Conservation (phyloP, 169 alveolate genomes). For the Prorocentrum cordatum region DNA sequence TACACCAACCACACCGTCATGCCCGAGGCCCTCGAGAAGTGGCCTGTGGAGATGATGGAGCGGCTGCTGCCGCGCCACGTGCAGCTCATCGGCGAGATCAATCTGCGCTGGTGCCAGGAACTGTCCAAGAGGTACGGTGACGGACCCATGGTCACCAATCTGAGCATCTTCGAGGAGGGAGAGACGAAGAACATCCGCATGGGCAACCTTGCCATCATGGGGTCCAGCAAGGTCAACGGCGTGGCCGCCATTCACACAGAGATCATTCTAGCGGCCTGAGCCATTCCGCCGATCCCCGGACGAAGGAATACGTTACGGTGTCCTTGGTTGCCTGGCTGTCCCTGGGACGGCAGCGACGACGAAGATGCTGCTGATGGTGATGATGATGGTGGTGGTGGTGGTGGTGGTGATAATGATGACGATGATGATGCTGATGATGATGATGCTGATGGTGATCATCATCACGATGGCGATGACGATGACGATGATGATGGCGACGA, state of each 20-base stretch:
- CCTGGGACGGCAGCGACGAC: no score
- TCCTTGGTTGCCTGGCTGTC: no score
- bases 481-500: no score
- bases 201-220: slow-evolving; percentile 83
- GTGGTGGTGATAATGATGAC: no score
- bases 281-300: no score
- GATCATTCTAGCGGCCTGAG: no score
- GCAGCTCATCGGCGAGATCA: slow-evolving; percentile 46
- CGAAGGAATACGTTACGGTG: no score
- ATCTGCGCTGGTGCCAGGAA: slow-evolving; percentile 16
- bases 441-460: no score
- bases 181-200: slow-evolving; percentile 84
- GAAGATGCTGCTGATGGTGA: no score
- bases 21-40: slow-evolving; percentile 94
- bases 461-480: no score
- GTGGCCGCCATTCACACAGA: slow-evolving; percentile 91
- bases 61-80: slow-evolving; percentile 84
- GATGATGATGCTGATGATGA: no score
- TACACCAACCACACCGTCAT: slow-evolving; percentile 89
- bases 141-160: slow-evolving; percentile 23
- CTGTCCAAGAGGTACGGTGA: neutral
- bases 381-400: no score
- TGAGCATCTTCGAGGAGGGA: slow-evolving; percentile 87
- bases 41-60: slow-evolving; percentile 88
- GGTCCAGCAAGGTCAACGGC: slow-evolving; percentile 83